Conservation (phyloP, 352 stramenopile genomes). For the Phytophthora capsici region DNA sequence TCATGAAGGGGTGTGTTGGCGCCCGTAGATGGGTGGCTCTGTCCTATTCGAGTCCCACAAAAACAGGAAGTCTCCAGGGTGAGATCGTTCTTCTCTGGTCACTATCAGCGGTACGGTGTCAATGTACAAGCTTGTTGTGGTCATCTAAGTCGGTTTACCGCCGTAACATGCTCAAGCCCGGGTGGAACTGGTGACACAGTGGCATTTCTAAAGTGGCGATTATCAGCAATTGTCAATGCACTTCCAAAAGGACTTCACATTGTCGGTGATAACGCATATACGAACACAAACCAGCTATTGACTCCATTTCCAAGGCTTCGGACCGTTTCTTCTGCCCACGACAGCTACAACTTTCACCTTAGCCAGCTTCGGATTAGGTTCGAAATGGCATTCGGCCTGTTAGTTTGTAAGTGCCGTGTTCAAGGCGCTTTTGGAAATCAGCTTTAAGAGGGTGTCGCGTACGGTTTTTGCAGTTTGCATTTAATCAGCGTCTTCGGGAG, state of each 20-base stretch:
- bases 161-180: background rate
- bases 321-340: background rate
- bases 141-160: background rate
- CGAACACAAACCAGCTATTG: slow-evolving; percentile 1
- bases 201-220: background rate
- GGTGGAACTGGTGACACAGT: background rate
- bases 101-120: background rate
- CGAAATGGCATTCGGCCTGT: slow-evolving; percentile 18
- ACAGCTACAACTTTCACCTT: slow-evolving; percentile 12
- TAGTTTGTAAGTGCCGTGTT: slow-evolving; percentile 27
- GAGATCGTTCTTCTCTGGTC: slow-evolving; percentile 6
- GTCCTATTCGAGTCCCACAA: slow-evolving; percentile 1
- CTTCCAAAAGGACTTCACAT: background rate
- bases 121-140: background rate
- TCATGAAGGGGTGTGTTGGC: slow-evolving; percentile 1
- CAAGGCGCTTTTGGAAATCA: background rate
- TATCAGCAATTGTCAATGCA: too few relatives aligned
- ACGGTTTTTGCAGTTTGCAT: background rate
- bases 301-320: slow-evolving; percentile 7
- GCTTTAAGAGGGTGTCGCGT: slow-evolving; percentile 3
- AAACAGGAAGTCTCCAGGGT: background rate
- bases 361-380: slow-evolving; percentile 7
- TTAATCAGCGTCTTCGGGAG: too few relatives aligned
- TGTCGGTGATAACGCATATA: slow-evolving; percentile 4
- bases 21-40: slow-evolving; percentile 11